Conservation (phyloP, 1,284 basidiomycete species). For the Irpex sp. region DNA sequence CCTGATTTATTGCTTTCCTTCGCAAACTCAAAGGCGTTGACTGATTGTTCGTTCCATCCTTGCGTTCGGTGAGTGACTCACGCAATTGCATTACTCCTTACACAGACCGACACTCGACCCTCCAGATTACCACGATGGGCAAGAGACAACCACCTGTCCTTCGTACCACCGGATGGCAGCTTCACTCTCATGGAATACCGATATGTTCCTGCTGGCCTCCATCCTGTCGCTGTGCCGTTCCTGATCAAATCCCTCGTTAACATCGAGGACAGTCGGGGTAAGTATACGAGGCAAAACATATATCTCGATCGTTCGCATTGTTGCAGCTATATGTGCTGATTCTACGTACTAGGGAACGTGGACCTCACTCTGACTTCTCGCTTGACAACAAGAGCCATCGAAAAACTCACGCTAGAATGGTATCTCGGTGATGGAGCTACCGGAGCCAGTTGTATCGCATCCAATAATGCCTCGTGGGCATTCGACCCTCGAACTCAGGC, state of each 20-base stretch:
- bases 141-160: slow-evolving; percentile 77
- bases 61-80: slow-evolving; percentile 69
- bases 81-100: neutral
- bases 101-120: neutral
- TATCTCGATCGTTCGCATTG: neutral
- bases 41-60: slow-evolving; percentile 84
- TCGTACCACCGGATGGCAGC: slow-evolving; percentile 91
- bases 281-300: slow-evolving; percentile 13
- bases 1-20: slow-evolving; percentile 85
- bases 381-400: slow-evolving; percentile 58
- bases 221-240: slow-evolving; percentile 61
- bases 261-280: slow-evolving; percentile 62
- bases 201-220: slow-evolving; percentile 34
- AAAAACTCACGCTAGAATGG: slow-evolving; percentile 66
- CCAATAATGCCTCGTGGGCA: slow-evolving; percentile 70
- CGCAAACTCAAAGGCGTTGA: slow-evolving; percentile 69
- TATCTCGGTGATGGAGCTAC: slow-evolving; percentile 70
- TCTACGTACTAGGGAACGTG: slow-evolving; percentile 50
- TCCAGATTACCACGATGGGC: slow-evolving; percentile 43
- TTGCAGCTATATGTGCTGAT: neutral
- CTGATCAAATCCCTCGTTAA: slow-evolving; percentile 55
- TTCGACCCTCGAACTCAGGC: slow-evolving; percentile 72
- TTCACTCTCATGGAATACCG: slow-evolving; percentile 88
- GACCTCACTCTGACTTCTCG: slow-evolving; percentile 68
- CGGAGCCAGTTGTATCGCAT: slow-evolving; percentile 56